Conservation (phyloP, 2,329 filamentous ascomycete species). For the Aciculosporium take region DNA sequence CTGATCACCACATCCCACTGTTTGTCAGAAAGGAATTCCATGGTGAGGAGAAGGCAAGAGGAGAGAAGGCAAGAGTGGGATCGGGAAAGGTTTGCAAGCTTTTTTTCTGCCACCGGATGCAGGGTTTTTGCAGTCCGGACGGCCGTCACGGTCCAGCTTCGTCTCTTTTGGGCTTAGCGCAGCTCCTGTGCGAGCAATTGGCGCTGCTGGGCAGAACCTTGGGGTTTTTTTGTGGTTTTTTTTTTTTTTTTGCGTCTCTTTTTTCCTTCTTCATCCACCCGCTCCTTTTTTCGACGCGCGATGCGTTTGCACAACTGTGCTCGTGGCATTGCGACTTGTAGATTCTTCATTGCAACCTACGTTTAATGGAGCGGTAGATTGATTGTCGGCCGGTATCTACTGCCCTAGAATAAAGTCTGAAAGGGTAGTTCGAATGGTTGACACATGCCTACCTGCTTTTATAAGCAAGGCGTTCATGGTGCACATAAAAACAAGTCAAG, state of each 20-base stretch:
- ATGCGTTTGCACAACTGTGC: conserved; percentile 15
- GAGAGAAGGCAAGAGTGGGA: conserved; percentile 7
- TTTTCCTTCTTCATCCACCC: conserved; percentile 12
- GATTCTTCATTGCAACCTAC: conserved; percentile 15
- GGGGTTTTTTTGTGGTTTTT: conserved; percentile 12
- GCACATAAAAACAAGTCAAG: not conserved
- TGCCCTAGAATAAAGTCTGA: conserved; percentile 67
- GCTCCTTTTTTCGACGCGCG: conserved; percentile 17
- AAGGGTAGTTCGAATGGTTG: conserved; percentile 74
- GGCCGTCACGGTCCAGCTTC: not conserved
- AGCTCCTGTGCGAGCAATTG: not conserved
- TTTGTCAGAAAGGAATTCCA: conserved; percentile 63
- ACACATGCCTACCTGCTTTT: conserved; percentile 35
- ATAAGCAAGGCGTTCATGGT: not conserved
- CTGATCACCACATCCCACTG: conserved; percentile 68
- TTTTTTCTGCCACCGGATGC: conserved; percentile 7
- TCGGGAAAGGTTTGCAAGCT: conserved; percentile 5
- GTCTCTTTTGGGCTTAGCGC: conserved; percentile 4
- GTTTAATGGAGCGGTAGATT: conserved; percentile 47
- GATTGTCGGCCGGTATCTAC: conserved; percentile 69
- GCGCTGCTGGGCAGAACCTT: conserved; percentile 18
- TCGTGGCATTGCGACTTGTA: conserved; percentile 38
- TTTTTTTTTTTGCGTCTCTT: conserved; percentile 9
- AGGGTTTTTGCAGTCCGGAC: conserved; percentile 8
- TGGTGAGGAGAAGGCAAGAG: conserved; percentile 21